phyloP scores from a whole-genome alignment of 192 early-diverging fungal species.

The Thamnidium elegans region DNA sequence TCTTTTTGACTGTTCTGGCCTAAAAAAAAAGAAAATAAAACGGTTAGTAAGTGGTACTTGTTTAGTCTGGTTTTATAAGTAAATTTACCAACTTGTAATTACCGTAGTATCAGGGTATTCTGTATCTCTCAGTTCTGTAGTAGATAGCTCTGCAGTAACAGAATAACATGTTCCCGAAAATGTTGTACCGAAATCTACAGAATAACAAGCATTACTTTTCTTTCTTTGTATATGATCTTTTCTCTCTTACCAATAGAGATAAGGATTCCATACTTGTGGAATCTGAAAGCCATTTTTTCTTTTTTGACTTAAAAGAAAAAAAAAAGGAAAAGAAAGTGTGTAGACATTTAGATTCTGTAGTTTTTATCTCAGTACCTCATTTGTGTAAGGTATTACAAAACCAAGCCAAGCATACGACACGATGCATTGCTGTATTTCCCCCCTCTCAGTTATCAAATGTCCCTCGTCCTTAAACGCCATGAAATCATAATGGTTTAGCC shows the following conservation, averaged over 20 bases:
- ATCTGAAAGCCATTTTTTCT: background rate
- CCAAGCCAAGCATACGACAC: no score
- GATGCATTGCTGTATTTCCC: no score
- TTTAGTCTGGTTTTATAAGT: background rate
- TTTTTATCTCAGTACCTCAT: background rate
- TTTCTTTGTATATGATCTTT: background rate
- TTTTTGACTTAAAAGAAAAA: background rate
- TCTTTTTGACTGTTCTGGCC: background rate
- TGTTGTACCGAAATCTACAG: conserved; percentile 14
- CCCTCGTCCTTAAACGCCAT: no score
- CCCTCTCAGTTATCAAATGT: no score
- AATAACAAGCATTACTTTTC: background rate
- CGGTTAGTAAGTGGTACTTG: background rate
- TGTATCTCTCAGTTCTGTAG: background rate
- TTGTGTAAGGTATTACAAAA: no score
- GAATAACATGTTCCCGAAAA: conserved; percentile 12
- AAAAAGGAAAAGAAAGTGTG: background rate
- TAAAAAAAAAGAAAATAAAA: background rate
- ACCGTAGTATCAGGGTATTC: background rate
- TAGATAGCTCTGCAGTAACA: background rate
- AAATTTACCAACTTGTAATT: background rate
- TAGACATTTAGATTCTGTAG: no score
- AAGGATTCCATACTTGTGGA: background rate
- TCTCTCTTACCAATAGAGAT: conserved; percentile 9
- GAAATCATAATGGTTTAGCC: no score